Evolutionary conservation across 805 yeast species (phyloP).

Genomic region (Suhomyces faveliae): DNA sequence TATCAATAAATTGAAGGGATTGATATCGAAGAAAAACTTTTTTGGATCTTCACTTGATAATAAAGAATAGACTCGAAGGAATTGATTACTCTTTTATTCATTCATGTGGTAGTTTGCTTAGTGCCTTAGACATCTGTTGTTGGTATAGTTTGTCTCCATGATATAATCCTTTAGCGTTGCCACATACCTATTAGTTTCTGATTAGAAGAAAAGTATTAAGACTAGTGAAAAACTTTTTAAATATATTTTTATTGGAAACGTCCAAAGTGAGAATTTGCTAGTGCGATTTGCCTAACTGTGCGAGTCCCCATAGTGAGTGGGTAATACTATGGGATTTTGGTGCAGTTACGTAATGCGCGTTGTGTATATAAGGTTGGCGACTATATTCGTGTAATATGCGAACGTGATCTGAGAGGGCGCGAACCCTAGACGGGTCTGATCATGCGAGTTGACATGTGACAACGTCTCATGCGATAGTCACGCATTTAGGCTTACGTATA

Average conservation of each 20-base stretch:
- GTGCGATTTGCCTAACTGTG: slow-evolving; percentile 2
- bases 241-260: slow-evolving; percentile 7
- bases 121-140: not conserved
- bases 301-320: slow-evolving; percentile 3
- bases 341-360: slow-evolving; percentile 1
- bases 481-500: not conserved
- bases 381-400: not conserved
- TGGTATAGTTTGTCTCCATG: not conserved
- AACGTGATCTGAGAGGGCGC: slow-evolving; percentile 3
- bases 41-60: no score
- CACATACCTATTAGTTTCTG: slow-evolving; percentile 19
- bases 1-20: not conserved
- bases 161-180: not conserved
- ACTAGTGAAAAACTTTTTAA: slow-evolving; percentile 8
- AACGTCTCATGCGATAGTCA: not conserved
- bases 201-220: slow-evolving; percentile 7
- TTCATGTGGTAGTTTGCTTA: not conserved
- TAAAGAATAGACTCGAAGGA: not conserved
- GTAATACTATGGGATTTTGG: not conserved
- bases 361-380: not conserved
- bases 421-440: not conserved
- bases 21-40: not conserved
- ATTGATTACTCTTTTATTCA: no score
- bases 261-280: slow-evolving; percentile 2
- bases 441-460: not conserved